Evolutionary conservation across 1,139 yeast species (phyloP).

Genomic region (Geotrichum carabidarum): DNA sequence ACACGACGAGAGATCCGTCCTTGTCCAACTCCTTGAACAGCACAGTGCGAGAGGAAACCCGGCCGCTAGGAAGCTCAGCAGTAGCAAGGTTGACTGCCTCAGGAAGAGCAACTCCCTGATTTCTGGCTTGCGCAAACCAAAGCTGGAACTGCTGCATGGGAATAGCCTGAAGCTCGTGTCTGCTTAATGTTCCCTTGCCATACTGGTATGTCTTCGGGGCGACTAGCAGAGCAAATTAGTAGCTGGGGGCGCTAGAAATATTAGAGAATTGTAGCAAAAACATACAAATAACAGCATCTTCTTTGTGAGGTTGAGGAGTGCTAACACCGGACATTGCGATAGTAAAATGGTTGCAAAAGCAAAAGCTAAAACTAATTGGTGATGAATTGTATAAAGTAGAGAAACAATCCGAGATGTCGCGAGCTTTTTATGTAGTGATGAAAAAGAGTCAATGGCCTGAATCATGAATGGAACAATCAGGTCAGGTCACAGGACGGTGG

Average conservation of each 20-base stretch:
- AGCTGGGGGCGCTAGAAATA: too few relatives aligned
- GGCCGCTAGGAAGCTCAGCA: conserved; percentile 79
- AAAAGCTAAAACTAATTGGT: too few relatives aligned
- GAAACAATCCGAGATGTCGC: not conserved
- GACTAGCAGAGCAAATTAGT: conserved; percentile 32
- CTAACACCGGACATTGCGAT: not conserved
- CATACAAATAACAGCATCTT: conserved; percentile 18
- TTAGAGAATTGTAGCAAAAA: not conserved
- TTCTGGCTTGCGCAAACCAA: conserved; percentile 83
- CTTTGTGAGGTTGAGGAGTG: conserved; percentile 14
- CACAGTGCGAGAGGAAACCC: conserved; percentile 78
- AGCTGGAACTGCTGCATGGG: conserved; percentile 74
- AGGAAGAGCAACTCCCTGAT: conserved; percentile 55
- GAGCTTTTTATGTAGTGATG: not conserved
- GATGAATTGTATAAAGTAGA: not conserved
- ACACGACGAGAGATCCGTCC: conserved; percentile 72
- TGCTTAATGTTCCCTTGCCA: conserved; percentile 58
- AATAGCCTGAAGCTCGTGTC: conserved; percentile 47
- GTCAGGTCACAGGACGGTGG: not conserved
- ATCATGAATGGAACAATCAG: not conserved
- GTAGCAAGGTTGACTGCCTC: conserved; percentile 81
- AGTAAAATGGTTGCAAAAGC: not conserved
- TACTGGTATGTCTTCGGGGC: conserved; percentile 92
- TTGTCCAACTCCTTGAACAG: conserved; percentile 83
- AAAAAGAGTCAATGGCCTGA: not conserved